Conservation (phyloP, 2,329 filamentous ascomycete genomes). For the Ceratocystis smalleyi region DNA sequence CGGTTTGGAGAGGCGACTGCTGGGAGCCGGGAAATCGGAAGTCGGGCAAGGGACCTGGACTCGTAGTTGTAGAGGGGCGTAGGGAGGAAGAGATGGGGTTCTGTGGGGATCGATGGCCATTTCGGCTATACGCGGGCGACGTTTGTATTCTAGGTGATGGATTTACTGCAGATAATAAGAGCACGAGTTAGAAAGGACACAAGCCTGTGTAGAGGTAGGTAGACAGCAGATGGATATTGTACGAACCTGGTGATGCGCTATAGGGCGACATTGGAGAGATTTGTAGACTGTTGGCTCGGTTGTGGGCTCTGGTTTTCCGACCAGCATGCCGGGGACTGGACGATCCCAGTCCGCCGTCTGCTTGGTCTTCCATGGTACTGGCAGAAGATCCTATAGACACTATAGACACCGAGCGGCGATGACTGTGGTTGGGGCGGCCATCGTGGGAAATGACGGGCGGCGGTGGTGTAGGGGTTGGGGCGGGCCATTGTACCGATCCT, state of each 20-base stretch:
- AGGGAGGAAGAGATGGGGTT: constrained; percentile 21
- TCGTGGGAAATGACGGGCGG: constrained; percentile 19
- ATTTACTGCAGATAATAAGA: constrained; percentile 22
- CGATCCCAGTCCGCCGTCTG: constrained; percentile 13
- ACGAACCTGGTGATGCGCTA: constrained; percentile 28
- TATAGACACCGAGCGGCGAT: constrained; percentile 64
- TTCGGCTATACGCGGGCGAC: constrained; percentile 38
- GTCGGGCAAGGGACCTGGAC: constrained; percentile 33
- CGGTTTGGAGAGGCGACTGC: constrained; percentile 26
- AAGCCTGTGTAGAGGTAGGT: no score
- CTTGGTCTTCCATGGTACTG: constrained; percentile 33
- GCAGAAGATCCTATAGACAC: constrained; percentile 53
- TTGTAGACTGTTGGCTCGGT: constrained; percentile 67
- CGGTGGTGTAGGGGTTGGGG: constrained; percentile 21
- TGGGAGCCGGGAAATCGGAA: constrained; percentile 41
- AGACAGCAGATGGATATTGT: background rate
- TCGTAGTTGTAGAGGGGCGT: constrained; percentile 25
- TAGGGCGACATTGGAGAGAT: constrained; percentile 38
- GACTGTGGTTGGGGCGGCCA: constrained; percentile 26
- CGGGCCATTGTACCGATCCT: constrained; percentile 34
- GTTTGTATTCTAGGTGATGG: constrained; percentile 31
- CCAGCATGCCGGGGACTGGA: constrained; percentile 11
- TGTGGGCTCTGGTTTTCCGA: constrained; percentile 41
- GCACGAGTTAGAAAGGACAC: background rate
- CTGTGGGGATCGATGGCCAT: constrained; percentile 15